Evolutionary conservation across 345 rosid species (phyloP).

Genomic region (Citrus hindsii): DNA sequence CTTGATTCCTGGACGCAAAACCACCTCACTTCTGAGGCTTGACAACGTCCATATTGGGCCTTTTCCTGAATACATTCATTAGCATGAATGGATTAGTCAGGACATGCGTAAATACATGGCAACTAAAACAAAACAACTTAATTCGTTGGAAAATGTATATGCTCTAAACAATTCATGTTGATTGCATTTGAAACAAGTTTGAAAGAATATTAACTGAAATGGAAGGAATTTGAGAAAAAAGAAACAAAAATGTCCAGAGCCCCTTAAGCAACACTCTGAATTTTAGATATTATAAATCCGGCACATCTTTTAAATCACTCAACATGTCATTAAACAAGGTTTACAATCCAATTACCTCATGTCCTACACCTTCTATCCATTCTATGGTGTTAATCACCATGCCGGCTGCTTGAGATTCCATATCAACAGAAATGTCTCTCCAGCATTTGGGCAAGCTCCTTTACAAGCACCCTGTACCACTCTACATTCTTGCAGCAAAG

Average conservation of each 20-base stretch:
- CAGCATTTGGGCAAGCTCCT: conserved; percentile 74
- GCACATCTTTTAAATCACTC: not conserved
- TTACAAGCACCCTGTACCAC: conserved; percentile 62
- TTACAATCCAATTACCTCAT: conserved; percentile 45
- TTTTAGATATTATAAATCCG: not conserved
- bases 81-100: conserved; percentile 25
- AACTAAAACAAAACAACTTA: not conserved
- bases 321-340: not conserved
- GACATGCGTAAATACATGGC: not conserved
- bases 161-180: not conserved
- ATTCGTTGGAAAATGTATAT: not conserved
- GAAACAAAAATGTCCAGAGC: not conserved
- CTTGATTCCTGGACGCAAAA: conserved; percentile 66
- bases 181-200: not conserved
- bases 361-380: conserved; percentile 83
- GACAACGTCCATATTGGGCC: conserved; percentile 78
- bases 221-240: conserved; percentile 33
- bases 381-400: conserved; percentile 97
- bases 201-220: too few species aligned
- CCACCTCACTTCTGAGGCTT: conserved; percentile 92
- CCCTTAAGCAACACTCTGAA: not conserved
- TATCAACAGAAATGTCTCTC: conserved; percentile 69
- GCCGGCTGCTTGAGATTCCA: conserved; percentile 80
- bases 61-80: conserved; percentile 57
- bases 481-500: conserved; percentile 62